Evolutionary conservation across 2,329 filamentous ascomycete species (phyloP).

Genomic region (Pezicula neosporulosa): DNA sequence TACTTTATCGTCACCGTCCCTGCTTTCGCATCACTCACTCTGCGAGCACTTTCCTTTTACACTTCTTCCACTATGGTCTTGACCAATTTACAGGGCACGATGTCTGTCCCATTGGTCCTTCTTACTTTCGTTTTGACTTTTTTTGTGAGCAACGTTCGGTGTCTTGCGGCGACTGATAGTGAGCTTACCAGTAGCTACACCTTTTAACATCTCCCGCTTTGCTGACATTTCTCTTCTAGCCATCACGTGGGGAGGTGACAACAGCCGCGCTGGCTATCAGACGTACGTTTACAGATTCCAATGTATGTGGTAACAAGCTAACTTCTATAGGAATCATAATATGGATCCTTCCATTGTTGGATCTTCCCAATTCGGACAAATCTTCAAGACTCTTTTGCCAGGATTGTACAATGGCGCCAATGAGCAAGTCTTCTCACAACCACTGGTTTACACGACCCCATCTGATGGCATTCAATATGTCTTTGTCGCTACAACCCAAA

Average conservation of each 20-base stretch:
- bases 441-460: conserved; percentile 47
- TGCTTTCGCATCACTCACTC: background rate
- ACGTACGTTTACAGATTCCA: conserved; percentile 33
- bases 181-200: too few relatives aligned
- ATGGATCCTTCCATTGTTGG: conserved; percentile 57
- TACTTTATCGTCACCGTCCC: background rate
- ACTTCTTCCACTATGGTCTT: background rate
- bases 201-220: too few relatives aligned
- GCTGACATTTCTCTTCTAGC: conserved; percentile 15
- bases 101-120: background rate
- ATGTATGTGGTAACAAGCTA: conserved; percentile 5
- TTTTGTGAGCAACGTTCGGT: background rate
- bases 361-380: conserved; percentile 50
- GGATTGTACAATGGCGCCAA: conserved; percentile 45
- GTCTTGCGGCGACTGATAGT: conserved; percentile 42
- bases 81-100: background rate
- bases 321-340: conserved; percentile 47
- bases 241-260: conserved; percentile 58
- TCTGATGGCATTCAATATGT: conserved; percentile 46
- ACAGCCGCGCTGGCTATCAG: conserved; percentile 50
- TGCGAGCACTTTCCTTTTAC: background rate
- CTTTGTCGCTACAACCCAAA: conserved; percentile 54
- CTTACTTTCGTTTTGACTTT: background rate
- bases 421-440: conserved; percentile 51
- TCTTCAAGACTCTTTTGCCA: conserved; percentile 49